Evolutionary conservation across 345 rosid species (phyloP).

Genomic region (Diplotaxis tenuifolia): DNA sequence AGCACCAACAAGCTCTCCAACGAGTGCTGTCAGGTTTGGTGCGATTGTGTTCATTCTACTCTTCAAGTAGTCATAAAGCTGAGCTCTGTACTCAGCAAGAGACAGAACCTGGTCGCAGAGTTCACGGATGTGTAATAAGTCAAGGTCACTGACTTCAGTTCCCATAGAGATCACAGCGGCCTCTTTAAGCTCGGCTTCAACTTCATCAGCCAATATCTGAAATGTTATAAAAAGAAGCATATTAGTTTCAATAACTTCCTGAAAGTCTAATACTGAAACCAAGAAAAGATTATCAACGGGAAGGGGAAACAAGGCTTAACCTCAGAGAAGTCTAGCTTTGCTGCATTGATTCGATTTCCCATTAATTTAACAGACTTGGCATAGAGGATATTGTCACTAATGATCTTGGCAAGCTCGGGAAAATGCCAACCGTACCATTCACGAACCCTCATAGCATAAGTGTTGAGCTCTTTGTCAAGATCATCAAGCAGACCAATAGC

Average conservation of each 20-base stretch:
- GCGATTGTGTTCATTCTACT: slow-evolving; percentile 92
- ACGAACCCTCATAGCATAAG: slow-evolving; percentile 86
- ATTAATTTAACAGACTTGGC: slow-evolving; percentile 86
- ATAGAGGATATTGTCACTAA: slow-evolving; percentile 72
- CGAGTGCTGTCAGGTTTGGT: slow-evolving; percentile 90
- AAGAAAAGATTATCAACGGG: neutral
- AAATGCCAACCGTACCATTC: slow-evolving; percentile 99
- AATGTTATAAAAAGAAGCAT: neutral
- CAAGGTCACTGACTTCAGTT: slow-evolving; percentile 81
- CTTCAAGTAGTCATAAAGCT: slow-evolving; percentile 79
- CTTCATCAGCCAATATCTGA: slow-evolving; percentile 66
- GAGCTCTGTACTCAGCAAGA: slow-evolving; percentile 86
- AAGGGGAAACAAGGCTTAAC: neutral
- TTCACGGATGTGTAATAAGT: slow-evolving; percentile 67
- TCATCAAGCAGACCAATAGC: slow-evolving; percentile 94
- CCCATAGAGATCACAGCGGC: slow-evolving; percentile 92
- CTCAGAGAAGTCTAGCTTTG: slow-evolving; percentile 88
- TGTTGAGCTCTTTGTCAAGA: slow-evolving; percentile 93
- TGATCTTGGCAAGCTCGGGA: slow-evolving; percentile 92
- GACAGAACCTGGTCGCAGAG: slow-evolving; percentile 87
- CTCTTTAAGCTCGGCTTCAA: slow-evolving; percentile 76
- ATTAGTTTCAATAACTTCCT: too few relatives aligned
- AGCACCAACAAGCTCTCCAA: slow-evolving; percentile 97
- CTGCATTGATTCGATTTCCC: slow-evolving; percentile 80
- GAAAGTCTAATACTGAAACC: neutral